These are phyloP conservation scores for Aspergillus piperis DNA, from an alignment of 2,329 filamentous ascomycete genomes.

Conservation along the genomic window DNA sequence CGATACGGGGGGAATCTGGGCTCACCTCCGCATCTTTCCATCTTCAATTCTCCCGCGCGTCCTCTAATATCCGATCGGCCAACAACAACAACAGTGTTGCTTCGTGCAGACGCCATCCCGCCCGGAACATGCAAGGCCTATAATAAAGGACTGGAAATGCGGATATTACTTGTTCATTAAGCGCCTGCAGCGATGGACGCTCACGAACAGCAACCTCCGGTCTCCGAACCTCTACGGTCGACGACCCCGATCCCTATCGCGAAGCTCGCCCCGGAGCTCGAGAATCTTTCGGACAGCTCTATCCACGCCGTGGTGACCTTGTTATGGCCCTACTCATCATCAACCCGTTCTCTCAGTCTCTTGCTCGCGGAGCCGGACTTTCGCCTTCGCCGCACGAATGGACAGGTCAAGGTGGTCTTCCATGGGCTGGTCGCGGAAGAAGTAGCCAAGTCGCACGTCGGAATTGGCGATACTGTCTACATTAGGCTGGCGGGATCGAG, in stretches of 20 bases:
- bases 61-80: background rate
- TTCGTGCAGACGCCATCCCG: background rate
- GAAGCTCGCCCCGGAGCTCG: conserved; percentile 41
- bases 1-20: conserved; percentile 8
- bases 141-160: conserved; percentile 13
- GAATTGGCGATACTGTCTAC: conserved; percentile 75
- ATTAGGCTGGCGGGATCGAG: conserved; percentile 68
- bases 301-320: conserved; percentile 77
- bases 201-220: conserved; percentile 22
- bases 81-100: background rate
- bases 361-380: conserved; percentile 84
- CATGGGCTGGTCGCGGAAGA: conserved; percentile 68
- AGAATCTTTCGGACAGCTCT: conserved; percentile 29
- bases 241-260: conserved; percentile 41
- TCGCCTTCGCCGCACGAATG: conserved; percentile 71
- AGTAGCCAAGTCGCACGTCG: conserved; percentile 66
- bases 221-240: conserved; percentile 26
- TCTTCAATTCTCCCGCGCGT: conserved; percentile 5
- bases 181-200: conserved; percentile 33
- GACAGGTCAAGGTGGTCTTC: conserved; percentile 80
- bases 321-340: conserved; percentile 86
- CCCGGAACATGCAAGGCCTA: conserved; percentile 7
- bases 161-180: conserved; percentile 13
- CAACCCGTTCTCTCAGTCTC: conserved; percentile 71
- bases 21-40: conserved; percentile 8